Conservation (phyloP, 331 rosid species). For the Malus hybrid region DNA sequence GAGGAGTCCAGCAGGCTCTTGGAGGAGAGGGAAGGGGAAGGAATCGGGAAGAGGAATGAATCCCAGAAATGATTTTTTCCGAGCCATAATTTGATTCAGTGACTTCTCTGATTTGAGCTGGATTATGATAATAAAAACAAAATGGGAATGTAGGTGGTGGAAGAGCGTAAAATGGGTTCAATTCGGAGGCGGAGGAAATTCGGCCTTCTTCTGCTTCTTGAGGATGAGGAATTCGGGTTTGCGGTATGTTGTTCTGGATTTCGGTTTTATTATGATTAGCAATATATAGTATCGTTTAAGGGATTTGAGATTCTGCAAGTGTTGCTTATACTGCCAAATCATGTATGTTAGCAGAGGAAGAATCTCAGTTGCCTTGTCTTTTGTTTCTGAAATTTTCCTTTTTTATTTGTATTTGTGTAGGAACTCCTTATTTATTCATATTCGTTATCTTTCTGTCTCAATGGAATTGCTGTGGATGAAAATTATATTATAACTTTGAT, state of each 20-base stretch:
- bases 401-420: no score
- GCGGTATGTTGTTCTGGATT: constrained; percentile 32
- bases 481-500: background rate
- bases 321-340: constrained; percentile 18
- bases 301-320: constrained; percentile 32
- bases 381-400: no score
- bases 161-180: constrained; percentile 7
- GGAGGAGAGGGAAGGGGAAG: constrained; percentile 59
- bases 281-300: constrained; percentile 2
- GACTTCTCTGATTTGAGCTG: constrained; percentile 2
- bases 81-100: background rate
- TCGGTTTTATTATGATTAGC: constrained; percentile 1
- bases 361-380: constrained; percentile 23
- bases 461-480: background rate
- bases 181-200: constrained; percentile 8
- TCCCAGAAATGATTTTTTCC: constrained; percentile 23
- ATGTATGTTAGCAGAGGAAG: constrained; percentile 18
- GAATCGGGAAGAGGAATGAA: constrained; percentile 45
- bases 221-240: constrained; percentile 9
- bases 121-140: constrained; percentile 15
- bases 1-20: constrained; percentile 64
- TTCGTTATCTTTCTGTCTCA: background rate
- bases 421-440: constrained; percentile 16
- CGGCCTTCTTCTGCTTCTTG: constrained; percentile 14
- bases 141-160: constrained; percentile 12